phyloP scores from a whole-genome alignment of 1,284 basidiomycete genomes.

The Ustilago trichophora region DNA sequence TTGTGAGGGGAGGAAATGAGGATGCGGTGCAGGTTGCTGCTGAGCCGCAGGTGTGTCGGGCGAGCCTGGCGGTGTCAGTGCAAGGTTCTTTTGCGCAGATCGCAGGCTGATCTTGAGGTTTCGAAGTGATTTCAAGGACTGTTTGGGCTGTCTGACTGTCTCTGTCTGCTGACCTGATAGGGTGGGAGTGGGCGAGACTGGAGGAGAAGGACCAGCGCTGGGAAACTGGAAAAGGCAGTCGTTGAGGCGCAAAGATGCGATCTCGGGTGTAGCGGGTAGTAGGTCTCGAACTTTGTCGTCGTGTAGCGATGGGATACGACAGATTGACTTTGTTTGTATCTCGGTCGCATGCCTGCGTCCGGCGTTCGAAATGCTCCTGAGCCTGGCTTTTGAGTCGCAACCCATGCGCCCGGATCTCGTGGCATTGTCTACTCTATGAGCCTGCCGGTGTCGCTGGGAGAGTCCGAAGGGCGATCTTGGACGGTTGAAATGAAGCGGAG shows the following conservation, averaged over 20 bases:
- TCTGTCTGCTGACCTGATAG: not conserved
- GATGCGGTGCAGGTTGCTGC: no score
- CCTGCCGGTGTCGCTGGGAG: not conserved
- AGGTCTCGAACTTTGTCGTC: not conserved
- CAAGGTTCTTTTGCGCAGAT: not conserved
- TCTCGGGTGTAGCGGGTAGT: no score
- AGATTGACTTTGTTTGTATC: not conserved
- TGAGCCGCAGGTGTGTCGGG: no score
- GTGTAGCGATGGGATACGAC: not conserved
- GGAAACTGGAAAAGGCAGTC: not conserved
- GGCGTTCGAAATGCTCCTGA: no score
- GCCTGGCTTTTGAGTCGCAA: no score
- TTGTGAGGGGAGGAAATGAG: no score
- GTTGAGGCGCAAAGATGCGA: no score
- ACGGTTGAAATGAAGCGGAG: conserved; percentile 10
- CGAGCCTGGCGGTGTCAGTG: no score
- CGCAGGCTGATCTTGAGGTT: conserved; percentile 7
- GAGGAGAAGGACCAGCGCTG: not conserved
- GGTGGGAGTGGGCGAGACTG: not conserved
- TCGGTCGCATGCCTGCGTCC: no score
- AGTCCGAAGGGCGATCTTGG: conserved; percentile 1
- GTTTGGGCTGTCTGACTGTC: not conserved
- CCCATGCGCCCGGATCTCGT: no score
- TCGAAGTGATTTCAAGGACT: conserved; percentile 4
- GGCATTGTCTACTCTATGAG: no score